Evolutionary conservation across 768 basidiomycete genomes (phyloP).

Genomic region (Galerina sulciceps): DNA sequence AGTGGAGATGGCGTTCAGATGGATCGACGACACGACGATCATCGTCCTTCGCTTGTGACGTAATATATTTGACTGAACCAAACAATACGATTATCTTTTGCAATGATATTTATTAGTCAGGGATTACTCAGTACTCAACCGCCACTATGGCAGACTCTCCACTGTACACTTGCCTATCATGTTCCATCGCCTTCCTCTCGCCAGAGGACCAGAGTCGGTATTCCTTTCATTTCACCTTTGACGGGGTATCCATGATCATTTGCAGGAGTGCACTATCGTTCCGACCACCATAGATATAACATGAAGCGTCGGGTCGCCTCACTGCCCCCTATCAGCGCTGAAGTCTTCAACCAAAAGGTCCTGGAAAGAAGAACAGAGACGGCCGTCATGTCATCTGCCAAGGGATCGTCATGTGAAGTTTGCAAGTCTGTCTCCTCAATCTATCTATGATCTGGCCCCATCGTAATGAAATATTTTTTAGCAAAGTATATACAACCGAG

Average conservation of each 20-base stretch:
- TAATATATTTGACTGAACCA: constrained; percentile 8
- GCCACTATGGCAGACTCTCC: constrained; percentile 35
- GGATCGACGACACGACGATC: constrained; percentile 67
- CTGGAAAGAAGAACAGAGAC: constrained; percentile 79
- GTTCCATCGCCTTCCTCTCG: constrained; percentile 82
- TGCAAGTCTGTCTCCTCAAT: constrained; percentile 73
- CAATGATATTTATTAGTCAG: constrained; percentile 12
- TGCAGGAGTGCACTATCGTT: constrained; percentile 84
- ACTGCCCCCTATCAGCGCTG: constrained; percentile 80
- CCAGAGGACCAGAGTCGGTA: constrained; percentile 82
- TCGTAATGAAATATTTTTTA: constrained; percentile 31
- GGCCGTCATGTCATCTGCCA: constrained; percentile 63
- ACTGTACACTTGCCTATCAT: constrained; percentile 89
- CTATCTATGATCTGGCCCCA: not conserved
- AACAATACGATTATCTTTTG: constrained; percentile 20
- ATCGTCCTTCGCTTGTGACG: constrained; percentile 39
- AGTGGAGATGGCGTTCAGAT: constrained; percentile 47
- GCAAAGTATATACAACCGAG: constrained; percentile 88
- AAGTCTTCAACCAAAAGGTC: constrained; percentile 88
- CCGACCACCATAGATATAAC: constrained; percentile 97
- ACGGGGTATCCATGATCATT: not conserved
- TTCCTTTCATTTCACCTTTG: constrained; percentile 7
- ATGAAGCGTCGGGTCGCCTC: constrained; percentile 95
- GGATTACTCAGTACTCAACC: constrained; percentile 15
- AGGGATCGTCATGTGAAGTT: constrained; percentile 68